Conservation (phyloP, 2,329 filamentous ascomycete species). For the Leptographium procerum region DNA sequence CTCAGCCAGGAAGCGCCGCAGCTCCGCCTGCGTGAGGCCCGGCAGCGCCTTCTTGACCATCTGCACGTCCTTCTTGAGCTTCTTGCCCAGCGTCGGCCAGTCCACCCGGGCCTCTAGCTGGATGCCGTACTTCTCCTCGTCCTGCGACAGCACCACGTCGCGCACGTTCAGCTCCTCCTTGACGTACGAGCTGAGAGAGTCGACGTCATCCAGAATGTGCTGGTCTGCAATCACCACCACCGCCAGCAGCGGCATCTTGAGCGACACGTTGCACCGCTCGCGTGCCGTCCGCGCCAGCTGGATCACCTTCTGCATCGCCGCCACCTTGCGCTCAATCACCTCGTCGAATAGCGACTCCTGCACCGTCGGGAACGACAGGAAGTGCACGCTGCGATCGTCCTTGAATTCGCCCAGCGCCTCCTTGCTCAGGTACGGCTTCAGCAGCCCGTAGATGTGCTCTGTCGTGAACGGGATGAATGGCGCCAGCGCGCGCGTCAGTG, state of each 20-base stretch:
- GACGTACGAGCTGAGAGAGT: conserved; percentile 78
- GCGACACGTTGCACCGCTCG: conserved; percentile 70
- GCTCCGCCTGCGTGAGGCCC: conserved; percentile 63
- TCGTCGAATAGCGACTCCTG: conserved; percentile 79
- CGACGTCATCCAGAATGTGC: conserved; percentile 77
- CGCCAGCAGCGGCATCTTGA: conserved; percentile 86
- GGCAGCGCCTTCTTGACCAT: conserved; percentile 88
- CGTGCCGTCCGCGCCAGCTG: conserved; percentile 78
- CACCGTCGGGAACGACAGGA: conserved; percentile 81
- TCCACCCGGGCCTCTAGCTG: conserved; percentile 84
- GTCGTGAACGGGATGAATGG: conserved; percentile 95
- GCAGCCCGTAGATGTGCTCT: conserved; percentile 81
- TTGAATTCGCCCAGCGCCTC: conserved; percentile 44
- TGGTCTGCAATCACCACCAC: conserved; percentile 80
- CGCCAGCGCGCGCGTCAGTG: conserved; percentile 74
- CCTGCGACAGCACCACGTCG: conserved; percentile 70
- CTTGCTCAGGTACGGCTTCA: conserved; percentile 72
- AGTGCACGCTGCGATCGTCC: conserved; percentile 82
- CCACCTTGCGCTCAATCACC: conserved; percentile 74
- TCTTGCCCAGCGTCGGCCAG: conserved; percentile 91
- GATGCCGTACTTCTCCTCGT: conserved; percentile 86
- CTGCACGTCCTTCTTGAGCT: conserved; percentile 87
- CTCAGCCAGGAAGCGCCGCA: conserved; percentile 63
- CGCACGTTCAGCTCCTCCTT: conserved; percentile 84
- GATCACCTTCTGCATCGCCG: conserved; percentile 91